Evolutionary conservation across 495 filamentous ascomycete species (phyloP).

Genomic region (Penicillium tannophilum): DNA sequence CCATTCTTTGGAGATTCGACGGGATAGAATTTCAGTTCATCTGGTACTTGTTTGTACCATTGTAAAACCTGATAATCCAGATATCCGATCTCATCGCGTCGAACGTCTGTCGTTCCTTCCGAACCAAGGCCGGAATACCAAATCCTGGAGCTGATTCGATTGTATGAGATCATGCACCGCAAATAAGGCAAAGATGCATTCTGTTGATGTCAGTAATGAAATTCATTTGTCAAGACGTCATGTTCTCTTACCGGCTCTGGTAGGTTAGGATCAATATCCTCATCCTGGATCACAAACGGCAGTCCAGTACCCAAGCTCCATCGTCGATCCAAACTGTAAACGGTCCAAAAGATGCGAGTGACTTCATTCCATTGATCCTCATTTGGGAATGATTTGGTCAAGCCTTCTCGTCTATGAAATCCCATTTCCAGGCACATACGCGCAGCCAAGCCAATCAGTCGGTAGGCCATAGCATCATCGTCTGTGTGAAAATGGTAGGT

Average conservation of each 20-base stretch:
- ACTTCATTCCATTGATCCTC: conserved; percentile 61
- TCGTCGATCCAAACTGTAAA: conserved; percentile 76
- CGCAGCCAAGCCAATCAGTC: conserved; percentile 72
- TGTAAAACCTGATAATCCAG: conserved; percentile 76
- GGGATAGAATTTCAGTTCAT: conserved; percentile 62
- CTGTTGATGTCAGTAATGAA: conserved; percentile 36
- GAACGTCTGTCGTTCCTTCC: conserved; percentile 54
- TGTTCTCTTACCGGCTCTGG: conserved; percentile 67
- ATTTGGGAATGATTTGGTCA: conserved; percentile 64
- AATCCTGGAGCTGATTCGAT: conserved; percentile 73
- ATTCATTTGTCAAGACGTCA: neutral
- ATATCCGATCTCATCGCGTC: conserved; percentile 68
- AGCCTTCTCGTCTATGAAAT: conserved; percentile 72
- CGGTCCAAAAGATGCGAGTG: conserved; percentile 74
- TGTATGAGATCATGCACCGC: conserved; percentile 76
- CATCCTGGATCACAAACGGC: conserved; percentile 79
- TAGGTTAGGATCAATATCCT: conserved; percentile 77
- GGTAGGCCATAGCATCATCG: conserved; percentile 79
- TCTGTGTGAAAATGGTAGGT: conserved; percentile 84
- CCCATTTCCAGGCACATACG: conserved; percentile 80
- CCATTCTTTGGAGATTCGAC: conserved; percentile 46
- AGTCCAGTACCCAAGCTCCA: conserved; percentile 83
- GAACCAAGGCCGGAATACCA: conserved; percentile 64
- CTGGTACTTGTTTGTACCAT: conserved; percentile 70
- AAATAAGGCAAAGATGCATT: conserved; percentile 68